Base-by-base conservation (phyloP, 2,329 filamentous ascomycete species). In the Incumbomyces delicatus region DNA sequence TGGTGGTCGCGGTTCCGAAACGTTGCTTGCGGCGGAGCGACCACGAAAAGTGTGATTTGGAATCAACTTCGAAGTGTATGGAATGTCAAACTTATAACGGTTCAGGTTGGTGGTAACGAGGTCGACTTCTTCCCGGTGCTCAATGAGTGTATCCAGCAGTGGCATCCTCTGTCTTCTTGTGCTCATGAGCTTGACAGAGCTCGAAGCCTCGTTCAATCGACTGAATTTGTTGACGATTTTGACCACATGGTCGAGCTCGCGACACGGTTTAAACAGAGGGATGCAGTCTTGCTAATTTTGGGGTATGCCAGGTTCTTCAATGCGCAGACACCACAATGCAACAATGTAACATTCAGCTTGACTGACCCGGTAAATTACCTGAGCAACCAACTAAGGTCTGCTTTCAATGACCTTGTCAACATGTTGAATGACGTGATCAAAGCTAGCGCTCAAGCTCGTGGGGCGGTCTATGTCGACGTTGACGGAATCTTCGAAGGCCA, bases 101-200 rank as follows among this genome's bases (percentile, higher is more conserved):
- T 61, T 12, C 58, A 58, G 12, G 53, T 58, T 20, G 57, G 58
- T 17, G 59, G 59, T 3, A 61, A 61, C 47, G 57, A 60, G 45
- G 53, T 56, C 31, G 49, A 54, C 29, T 61, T 61, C 52, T 57
- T 57, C 22, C 47, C 50, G 22, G 46, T 60, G 13, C 53, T 60
- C 44, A 60, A 61, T 39, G 57, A 51, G 35, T 61, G 59, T 40
- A 35, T 59, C 12, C 59, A 59, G 48, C 49, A 55, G 18, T 60
- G 55, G 55, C 37, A 51, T 50, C 39, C 53, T 35, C 12, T 41
- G 17, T 47, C 50, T 20, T 34, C 39, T 34, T 57, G 55, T 44
- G 52, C 52, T 17, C 44, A 47, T 7, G 50, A 52, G 41, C 35
- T 57, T 22, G 41, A 36, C 16, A 45, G 51, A 41, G 50, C 53